Evolutionary conservation across 805 yeast species (phyloP), one percentile per base, ranked within the genome.

Genomic region (Wickerhamomyces kurtzmanii): DNA sequence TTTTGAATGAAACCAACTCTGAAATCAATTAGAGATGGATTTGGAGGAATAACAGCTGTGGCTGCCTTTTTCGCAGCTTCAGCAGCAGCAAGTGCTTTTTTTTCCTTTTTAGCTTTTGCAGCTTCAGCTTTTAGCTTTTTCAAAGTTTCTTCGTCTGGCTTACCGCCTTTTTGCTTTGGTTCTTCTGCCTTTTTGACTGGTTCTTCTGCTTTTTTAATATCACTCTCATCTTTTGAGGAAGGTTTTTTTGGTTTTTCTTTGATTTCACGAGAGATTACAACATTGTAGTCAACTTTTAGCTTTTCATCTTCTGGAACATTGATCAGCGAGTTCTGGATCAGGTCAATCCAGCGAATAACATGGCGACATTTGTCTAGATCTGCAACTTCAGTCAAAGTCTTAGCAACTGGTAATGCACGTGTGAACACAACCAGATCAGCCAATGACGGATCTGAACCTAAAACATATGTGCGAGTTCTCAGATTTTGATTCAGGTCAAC

Each of bases 1-100:
- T 93, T 91, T 63, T 89, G 86, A 49, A 91, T 91, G 68, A 78
- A 85, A 30, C 99, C 99, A 37, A 91, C 96, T 53, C 94, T 75
- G 59, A 91, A 75, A 53, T 87, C 96, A 51, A 91, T 75, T 68
- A 77, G 63, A 12, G 94, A 71, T 32, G 97, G 96, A 43, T 64
- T 66, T 43, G 89, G 78, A 30, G 82, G 79, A 19, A 66, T 77
- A 33, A 63, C 71, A 24, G 49, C 59, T 14, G 73, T 74, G 41
- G 68, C 66, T 26, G 79, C 78, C 55, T 71, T 71, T 45, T 59
- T 60, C 11, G 65, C 65, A 25, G 65, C 65, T 22, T 43, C 47
- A 7, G 46, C 53, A 16, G 46, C 47, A 16, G 42, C 45, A 43
- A 72, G 75, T 19, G 71, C 78, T 40, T 66, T 63, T 46, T 68